Base-by-base conservation (phyloP, 306 rosid species). In the Prunus campanulata region DNA sequence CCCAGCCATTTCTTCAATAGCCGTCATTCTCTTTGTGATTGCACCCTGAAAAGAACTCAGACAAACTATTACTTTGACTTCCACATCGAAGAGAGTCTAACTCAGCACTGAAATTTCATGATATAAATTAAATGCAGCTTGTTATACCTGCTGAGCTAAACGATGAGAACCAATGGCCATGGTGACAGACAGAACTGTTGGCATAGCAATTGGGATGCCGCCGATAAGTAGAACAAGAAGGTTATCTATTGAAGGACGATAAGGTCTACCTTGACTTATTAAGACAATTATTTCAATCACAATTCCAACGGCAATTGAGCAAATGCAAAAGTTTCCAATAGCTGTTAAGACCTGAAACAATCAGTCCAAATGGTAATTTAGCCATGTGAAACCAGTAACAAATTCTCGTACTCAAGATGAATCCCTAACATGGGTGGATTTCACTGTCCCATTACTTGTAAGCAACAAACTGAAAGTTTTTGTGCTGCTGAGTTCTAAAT, bases 201-300 rank as follows among this genome's bases (percentile, higher is more conserved):
- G 77, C 77, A 74, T 74, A 61, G 69, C 77, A 60, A 74, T 74
- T 60, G 69, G 77, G 57, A 74, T 74, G 35, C 77, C 77, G 5
- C 77, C 77, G 32, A 74, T 74, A 60, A 74, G 77, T 59, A 74
- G 77, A 49, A 74, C 77, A 74, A 74, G 77, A 74, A 74, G 69
- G 77, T 73, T 73, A 47, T 73, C 77, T 44, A 73, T 44, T 42
- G 64, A 42, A 24, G 68, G 0, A 59, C 77, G 77, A 10, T 73
- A 73, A 8, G 1, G 1, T 19, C 56, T 59, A 10, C 3, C 2
- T 60, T 73, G 77, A 73, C 8, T 12, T 5, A 10, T 6, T 19
- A 73, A 27, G 44, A 73, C 11, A 60, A 73, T 46, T 18, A 73
- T 22, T 25, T 73, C 77, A 15, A 73, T 25, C 27, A 25, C 77